Evolutionary conservation across 768 basidiomycete genomes (phyloP), one percentile per base, ranked within the genome.

Genomic region (Leccinum pellstonianum): DNA sequence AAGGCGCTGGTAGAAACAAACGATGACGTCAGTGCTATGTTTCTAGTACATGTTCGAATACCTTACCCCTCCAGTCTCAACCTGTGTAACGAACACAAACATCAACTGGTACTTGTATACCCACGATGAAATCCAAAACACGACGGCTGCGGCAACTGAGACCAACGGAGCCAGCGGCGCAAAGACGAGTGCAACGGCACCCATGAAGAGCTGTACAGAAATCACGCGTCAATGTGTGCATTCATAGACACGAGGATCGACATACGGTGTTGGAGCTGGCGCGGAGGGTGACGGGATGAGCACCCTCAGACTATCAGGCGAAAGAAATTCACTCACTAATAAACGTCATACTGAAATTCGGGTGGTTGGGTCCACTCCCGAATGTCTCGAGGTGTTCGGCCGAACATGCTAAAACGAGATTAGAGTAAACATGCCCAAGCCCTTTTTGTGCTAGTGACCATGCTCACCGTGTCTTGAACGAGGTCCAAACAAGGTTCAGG

Each of bases 61-160:
- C 83, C 90, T 64, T 73, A 93, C 91, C 33, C 97, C 97, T 59
- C 96, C 97, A 54, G 88, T 92, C 75, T 99, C 97, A 14, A 94
- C 90, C 62, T 86, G 87, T 6, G 94, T 86, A 52, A 93, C 77
- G 70, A 83, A 95, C 58, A 96, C 93, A 73, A 96, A 98, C 87
- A 98, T 94, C 53, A 98, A 79, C 77, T 95, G 91, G 69, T 98
- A 98, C 76, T 98, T 99, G 81, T 95, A 93, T 21, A 93, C 90
- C 80, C 86, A 86, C 5, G 88, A 90, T 62, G 85, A 85, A 68
- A 89, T 77, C 91, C 94, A 98, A 73, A 95, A 91, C 21, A 97
- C 93, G 33, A 89, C 71, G 3, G 88, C 87, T 12, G 87, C 93
- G 17, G 90, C 91, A 27, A 95, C 80, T 9, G 82, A 83, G 15